phyloP scores from a whole-genome alignment of 208 protist species.

The Trypanosoma congolense region DNA sequence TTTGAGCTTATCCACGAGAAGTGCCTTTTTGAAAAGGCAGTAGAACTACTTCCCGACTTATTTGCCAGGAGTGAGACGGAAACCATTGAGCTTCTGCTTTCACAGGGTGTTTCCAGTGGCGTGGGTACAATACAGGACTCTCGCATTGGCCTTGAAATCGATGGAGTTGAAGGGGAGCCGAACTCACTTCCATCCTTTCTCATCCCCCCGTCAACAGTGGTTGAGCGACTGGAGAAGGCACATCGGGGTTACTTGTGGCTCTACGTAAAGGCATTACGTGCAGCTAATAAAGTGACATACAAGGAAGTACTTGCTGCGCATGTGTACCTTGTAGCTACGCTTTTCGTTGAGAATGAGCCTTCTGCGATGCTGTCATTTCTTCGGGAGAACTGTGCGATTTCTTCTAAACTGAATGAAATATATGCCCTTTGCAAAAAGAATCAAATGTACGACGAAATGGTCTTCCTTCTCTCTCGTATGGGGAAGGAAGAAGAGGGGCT shows the following conservation, averaged over 20 bases:
- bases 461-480: conserved; percentile 71
- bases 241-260: conserved; percentile 47
- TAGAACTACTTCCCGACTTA: conserved; percentile 45
- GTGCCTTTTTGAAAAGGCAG: conserved; percentile 30
- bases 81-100: conserved; percentile 49
- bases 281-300: conserved; percentile 8
- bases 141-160: too few species aligned
- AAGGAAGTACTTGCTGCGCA: conserved; percentile 22
- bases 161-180: too few species aligned
- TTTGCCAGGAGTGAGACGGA: conserved; percentile 40
- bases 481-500: conserved; percentile 77
- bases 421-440: conserved; percentile 66
- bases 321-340: conserved; percentile 60
- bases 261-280: conserved; percentile 46
- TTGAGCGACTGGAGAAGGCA: conserved; percentile 38
- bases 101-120: too few species aligned
- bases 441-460: conserved; percentile 54
- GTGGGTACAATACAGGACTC: too few species aligned
- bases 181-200: neutral
- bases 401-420: conserved; percentile 58
- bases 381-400: conserved; percentile 46
- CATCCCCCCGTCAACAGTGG: conserved; percentile 34
- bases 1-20: conserved; percentile 36
- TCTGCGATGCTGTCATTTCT: conserved; percentile 50
- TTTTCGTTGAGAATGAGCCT: conserved; percentile 74